A percentile compares a stretch with the other conserved stretches of the same genome.
Conservation (phyloP, 257 asterid species). For the Rhazya stricta region DNA sequence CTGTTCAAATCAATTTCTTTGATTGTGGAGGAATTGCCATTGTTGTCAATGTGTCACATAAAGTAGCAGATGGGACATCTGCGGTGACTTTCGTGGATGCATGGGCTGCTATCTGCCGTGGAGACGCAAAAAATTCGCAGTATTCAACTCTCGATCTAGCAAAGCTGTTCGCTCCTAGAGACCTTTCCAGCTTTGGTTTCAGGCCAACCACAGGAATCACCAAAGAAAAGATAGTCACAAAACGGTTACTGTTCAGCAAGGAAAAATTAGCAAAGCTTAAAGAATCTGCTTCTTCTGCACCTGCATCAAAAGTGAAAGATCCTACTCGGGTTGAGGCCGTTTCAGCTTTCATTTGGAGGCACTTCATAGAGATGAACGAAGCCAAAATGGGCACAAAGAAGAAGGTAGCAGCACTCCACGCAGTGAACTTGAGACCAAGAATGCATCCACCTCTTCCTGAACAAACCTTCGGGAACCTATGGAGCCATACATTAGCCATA, state of each 20-base stretch:
- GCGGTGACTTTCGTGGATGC: conserved; percentile 28
- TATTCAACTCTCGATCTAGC: conserved; percentile 20
- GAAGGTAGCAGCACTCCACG: conserved; percentile 22
- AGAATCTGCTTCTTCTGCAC: conserved; percentile 1
- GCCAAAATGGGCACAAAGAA: background rate
- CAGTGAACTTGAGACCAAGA: conserved; percentile 34
- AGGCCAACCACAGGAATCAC: conserved; percentile 12
- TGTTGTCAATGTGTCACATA: conserved; percentile 30
- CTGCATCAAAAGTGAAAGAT: conserved; percentile 14
- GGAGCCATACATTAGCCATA: conserved; percentile 19
- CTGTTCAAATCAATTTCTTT: conserved; percentile 31
- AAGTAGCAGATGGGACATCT: conserved; percentile 33
- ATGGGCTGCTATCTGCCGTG: conserved; percentile 32
- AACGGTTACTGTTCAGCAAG: conserved; percentile 30
- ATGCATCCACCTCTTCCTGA: conserved; percentile 24
- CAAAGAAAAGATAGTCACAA: conserved; percentile 20
- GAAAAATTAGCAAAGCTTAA: conserved; percentile 26
- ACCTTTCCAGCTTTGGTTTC: conserved; percentile 21
- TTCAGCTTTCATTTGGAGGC: conserved; percentile 39
- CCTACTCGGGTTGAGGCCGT: conserved; percentile 53
- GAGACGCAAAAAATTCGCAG: background rate
- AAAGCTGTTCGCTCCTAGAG: conserved; percentile 23
- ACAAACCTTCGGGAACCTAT: conserved; percentile 26
- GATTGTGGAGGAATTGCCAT: conserved; percentile 37
- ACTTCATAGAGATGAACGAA: conserved; percentile 17